These are phyloP conservation scores for Rhizopus microsporus DNA, from an alignment of 371 early-diverging fungal genomes.

Conservation along the genomic window DNA sequence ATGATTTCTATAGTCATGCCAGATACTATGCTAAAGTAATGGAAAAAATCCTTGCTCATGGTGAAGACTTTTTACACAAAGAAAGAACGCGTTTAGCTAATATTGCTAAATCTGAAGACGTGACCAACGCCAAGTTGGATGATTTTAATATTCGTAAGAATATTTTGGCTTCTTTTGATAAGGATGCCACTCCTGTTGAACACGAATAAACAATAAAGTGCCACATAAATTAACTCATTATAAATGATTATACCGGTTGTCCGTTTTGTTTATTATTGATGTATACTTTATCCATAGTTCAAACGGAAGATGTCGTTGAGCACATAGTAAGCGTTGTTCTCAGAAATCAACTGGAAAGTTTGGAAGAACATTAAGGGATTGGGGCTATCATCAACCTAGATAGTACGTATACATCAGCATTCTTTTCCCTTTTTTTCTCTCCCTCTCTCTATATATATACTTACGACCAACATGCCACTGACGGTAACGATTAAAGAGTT, in stretches of 20 bases:
- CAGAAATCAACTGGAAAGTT: slow-evolving; percentile 78
- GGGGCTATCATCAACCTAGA: slow-evolving; percentile 75
- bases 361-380: slow-evolving; percentile 83
- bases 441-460: slow-evolving; percentile 7
- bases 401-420: neutral
- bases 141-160: slow-evolving; percentile 77
- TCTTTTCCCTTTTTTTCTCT: neutral
- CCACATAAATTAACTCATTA: neutral
- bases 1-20: slow-evolving; percentile 39
- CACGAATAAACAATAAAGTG: slow-evolving; percentile 27
- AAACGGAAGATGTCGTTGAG: slow-evolving; percentile 86
- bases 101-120: slow-evolving; percentile 60
- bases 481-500: slow-evolving; percentile 73
- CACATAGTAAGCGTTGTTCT: slow-evolving; percentile 62
- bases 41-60: slow-evolving; percentile 65
- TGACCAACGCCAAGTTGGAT: slow-evolving; percentile 67
- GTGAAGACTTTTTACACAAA: slow-evolving; percentile 59
- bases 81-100: slow-evolving; percentile 75
- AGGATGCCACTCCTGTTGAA: slow-evolving; percentile 39
- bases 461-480: slow-evolving; percentile 86
- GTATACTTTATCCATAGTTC: slow-evolving; percentile 45
- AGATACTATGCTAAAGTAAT: slow-evolving; percentile 76
- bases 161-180: slow-evolving; percentile 66
- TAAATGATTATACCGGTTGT: neutral
- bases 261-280: neutral